Conservation (phyloP, 495 filamentous ascomycete species). For the Aspergillus panamensis region DNA sequence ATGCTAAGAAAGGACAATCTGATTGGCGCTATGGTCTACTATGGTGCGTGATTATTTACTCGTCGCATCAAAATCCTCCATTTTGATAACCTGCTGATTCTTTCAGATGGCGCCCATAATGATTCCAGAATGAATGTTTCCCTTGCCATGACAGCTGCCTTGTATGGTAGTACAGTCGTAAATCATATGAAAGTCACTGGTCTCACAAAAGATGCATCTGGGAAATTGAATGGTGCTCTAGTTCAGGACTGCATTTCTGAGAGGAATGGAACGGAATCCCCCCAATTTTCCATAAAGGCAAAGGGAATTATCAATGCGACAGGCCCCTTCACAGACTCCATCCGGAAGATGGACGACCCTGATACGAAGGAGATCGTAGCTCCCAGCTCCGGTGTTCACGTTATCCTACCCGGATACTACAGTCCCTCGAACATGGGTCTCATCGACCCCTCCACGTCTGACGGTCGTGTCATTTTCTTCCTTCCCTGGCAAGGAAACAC, state of each 20-base stretch:
- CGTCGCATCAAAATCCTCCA: background rate
- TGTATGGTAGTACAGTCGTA: constrained; percentile 88
- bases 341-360: constrained; percentile 85
- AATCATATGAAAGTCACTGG: constrained; percentile 90
- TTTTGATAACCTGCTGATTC: constrained; percentile 17
- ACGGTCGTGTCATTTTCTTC: constrained; percentile 98
- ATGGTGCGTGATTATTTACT: constrained; percentile 49
- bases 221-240: constrained; percentile 74
- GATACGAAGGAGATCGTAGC: constrained; percentile 81
- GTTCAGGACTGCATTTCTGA: constrained; percentile 71
- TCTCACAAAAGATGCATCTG: constrained; percentile 74
- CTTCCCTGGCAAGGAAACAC: constrained; percentile 99
- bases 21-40: constrained; percentile 92
- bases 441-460: constrained; percentile 91
- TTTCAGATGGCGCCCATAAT: constrained; percentile 86
- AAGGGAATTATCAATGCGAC: constrained; percentile 97
- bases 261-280: constrained; percentile 48
- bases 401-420: constrained; percentile 94
- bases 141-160: constrained; percentile 88
- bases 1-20: constrained; percentile 89
- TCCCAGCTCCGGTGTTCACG: constrained; percentile 89
- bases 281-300: constrained; percentile 73
- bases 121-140: constrained; percentile 99
- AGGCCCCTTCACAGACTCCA: constrained; percentile 90
- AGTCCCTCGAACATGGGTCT: constrained; percentile 93